Evolutionary conservation across 192 early-diverging fungal genomes (phyloP), one percentile per base, ranked within the genome.

Genomic region (Entrophospora sp.): DNA sequence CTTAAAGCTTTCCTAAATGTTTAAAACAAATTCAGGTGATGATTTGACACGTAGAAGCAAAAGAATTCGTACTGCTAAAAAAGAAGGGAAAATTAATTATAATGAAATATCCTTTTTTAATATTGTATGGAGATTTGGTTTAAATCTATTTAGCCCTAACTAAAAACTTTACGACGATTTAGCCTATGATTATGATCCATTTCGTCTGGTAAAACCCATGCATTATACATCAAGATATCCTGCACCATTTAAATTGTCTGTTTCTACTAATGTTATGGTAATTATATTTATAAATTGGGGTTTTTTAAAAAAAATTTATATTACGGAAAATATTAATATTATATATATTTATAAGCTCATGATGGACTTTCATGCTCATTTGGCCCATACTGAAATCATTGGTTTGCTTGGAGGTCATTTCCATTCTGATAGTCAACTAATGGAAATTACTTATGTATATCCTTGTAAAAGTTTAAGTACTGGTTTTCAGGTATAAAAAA

Each of bases 311-410:
- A 28, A 27, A 35, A 52, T 22, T 40, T 40, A 13, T 34, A 0
- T 14, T 40, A 16, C 56, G 20, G 16, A 20, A 1, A 36, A 16
- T 55, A 25, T 5, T n/a, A 18, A 65, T 5, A 16, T 42, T 34
- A 20, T 43, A 16, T 27, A 27, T 13, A 5, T 0, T 31, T 61
- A 14, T 16, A 40, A 85, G 91, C 78, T 89, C 56, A 81, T 94
- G 25, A 93, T 97, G 85, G 93, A 97, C 64, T 85, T 97, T 69
- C 93, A 96, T 58, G 79, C 92, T 25, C 94, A 97, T 71, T 75
- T 97, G 67, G 88, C 89, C 9, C 77, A 91, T 64, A 92, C 92
- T 1, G 95, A 97, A 67, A 89, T 95, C 44, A 95, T 97, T 70
- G 95, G 95, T 16, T 78, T 97, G 28, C 80, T 97, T 5, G 95